phyloP scores from a whole-genome alignment of 345 rosid genomes.

The Camelina laxa region DNA sequence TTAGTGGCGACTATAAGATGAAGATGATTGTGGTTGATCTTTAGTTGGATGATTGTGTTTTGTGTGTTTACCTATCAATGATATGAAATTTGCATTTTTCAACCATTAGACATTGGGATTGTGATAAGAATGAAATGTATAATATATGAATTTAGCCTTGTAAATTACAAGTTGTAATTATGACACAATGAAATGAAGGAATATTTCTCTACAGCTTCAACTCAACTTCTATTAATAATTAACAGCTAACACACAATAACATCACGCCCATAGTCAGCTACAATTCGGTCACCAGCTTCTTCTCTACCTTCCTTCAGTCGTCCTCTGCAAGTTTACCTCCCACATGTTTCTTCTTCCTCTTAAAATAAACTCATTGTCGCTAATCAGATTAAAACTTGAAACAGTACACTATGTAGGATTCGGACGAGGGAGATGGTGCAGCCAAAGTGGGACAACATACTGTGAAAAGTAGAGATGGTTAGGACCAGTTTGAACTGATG shows the following conservation, averaged over 20 bases:
- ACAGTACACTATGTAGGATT: background rate
- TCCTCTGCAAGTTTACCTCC: background rate
- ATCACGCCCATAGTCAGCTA: background rate
- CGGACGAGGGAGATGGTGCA: slow-evolving; percentile 23
- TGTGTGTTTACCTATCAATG: too few relatives aligned
- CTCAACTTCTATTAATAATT: too few relatives aligned
- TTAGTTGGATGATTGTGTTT: too few relatives aligned
- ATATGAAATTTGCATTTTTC: too few relatives aligned
- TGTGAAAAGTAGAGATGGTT: slow-evolving; percentile 27
- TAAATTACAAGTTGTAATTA: too few relatives aligned
- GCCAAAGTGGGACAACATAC: slow-evolving; percentile 34
- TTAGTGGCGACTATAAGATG: too few relatives aligned
- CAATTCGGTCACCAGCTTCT: background rate
- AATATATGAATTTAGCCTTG: background rate
- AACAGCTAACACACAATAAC: background rate
- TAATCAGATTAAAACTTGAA: too few relatives aligned
- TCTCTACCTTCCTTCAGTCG: background rate
- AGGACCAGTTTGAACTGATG: background rate
- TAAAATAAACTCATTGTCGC: background rate
- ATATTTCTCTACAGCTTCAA: too few relatives aligned
- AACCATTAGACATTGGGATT: too few relatives aligned
- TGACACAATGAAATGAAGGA: background rate
- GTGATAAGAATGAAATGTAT: background rate
- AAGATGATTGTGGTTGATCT: too few relatives aligned
- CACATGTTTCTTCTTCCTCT: background rate